A percentile compares a stretch with the other conserved stretches of the same genome.
These are phyloP conservation scores for Elaeis guineensis DNA, from an alignment of 176 grass and related monocot species.

Conservation along the genomic window DNA sequence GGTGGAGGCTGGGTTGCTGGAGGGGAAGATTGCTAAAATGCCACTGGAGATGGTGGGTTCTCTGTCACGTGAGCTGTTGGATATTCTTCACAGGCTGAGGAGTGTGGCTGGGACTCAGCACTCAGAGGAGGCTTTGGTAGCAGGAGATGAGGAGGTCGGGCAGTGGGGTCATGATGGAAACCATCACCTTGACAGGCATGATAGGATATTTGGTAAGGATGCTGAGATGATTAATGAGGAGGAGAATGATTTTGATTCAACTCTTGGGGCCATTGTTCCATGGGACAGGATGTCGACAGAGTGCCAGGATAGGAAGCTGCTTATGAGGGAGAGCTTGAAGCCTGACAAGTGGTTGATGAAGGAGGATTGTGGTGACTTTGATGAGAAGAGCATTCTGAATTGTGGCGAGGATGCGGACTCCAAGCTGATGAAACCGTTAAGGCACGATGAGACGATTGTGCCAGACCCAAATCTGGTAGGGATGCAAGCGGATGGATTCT, in stretches of 20 bases:
- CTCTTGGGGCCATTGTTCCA: conserved; percentile 69
- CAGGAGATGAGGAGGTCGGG: conserved; percentile 42
- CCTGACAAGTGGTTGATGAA: conserved; percentile 95
- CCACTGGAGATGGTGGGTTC: conserved; percentile 41
- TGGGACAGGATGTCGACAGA: conserved; percentile 84
- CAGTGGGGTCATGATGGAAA: conserved; percentile 48
- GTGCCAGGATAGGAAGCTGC: conserved; percentile 70
- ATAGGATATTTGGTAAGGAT: conserved; percentile 62
- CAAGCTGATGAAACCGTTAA: conserved; percentile 77
- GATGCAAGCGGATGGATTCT: conserved; percentile 91
- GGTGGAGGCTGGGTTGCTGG: conserved; percentile 45
- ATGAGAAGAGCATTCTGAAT: conserved; percentile 86
- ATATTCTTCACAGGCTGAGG: conserved; percentile 68
- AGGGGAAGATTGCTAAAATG: conserved; percentile 75
- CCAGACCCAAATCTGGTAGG: conserved; percentile 63
- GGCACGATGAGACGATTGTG: conserved; percentile 67
- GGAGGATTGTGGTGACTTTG: conserved; percentile 69
- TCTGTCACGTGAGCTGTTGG: conserved; percentile 56
- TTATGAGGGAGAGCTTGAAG: conserved; percentile 66
- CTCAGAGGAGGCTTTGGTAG: conserved; percentile 45
- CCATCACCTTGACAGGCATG: conserved; percentile 50
- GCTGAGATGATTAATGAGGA: conserved; percentile 91
- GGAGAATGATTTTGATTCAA: conserved; percentile 78
- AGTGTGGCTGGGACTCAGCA: conserved; percentile 52
- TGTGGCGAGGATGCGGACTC: conserved; percentile 86